These are phyloP conservation scores for Ceratorhiza oryzae-sativae DNA, from an alignment of 1,284 basidiomycete genomes.

Conservation along the genomic window DNA sequence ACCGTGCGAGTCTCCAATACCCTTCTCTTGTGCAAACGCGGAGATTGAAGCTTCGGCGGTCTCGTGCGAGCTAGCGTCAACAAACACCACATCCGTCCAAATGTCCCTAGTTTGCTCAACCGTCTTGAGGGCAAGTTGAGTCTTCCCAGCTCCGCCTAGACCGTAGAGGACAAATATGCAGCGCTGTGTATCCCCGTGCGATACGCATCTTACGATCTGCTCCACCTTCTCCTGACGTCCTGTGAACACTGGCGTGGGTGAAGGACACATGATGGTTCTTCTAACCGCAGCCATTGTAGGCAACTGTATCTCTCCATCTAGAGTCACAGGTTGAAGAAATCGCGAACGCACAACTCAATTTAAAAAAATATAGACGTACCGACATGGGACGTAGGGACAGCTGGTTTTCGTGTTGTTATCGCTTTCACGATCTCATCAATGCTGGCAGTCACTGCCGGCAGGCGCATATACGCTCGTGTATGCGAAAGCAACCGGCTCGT, in stretches of 20 bases:
- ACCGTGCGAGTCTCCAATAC: not conserved
- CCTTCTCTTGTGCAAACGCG: not conserved
- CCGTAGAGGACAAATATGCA: conserved; percentile 3
- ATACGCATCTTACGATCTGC: not conserved
- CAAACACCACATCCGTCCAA: not conserved
- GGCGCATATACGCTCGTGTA: conserved; percentile 3
- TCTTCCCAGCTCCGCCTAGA: conserved; percentile 18
- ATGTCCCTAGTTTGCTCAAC: not conserved
- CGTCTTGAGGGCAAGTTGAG: not conserved
- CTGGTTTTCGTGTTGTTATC: not conserved
- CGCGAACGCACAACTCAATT: too few species aligned
- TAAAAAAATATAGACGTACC: too few species aligned
- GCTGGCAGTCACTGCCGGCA: not conserved
- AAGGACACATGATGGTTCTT: not conserved
- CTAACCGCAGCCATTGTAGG: not conserved
- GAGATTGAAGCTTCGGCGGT: not conserved
- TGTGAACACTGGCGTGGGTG: not conserved
- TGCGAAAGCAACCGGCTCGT: not conserved
- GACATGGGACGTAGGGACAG: not conserved
- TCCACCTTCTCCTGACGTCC: not conserved
- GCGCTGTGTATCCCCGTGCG: not conserved
- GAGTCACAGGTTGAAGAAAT: not conserved
- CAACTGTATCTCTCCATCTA: not conserved
- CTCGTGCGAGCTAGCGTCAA: not conserved
- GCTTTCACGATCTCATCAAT: not conserved